Base-by-base conservation (phyloP, 2,329 filamentous ascomycete species). In the Geosmithia morbida region DNA sequence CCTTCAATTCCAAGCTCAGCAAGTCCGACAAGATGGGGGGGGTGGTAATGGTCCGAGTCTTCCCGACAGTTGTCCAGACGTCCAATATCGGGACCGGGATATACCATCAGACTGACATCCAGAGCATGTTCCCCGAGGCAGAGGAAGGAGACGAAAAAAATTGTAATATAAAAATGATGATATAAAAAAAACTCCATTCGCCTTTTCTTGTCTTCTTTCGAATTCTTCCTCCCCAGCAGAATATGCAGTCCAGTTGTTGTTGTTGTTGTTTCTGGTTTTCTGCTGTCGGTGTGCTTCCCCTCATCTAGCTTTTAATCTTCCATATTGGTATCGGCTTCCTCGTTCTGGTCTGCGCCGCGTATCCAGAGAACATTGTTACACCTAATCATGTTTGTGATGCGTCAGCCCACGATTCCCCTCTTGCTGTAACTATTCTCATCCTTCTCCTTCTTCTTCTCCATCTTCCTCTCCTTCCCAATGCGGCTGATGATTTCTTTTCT, bases 311-410 rank as follows among this genome's bases (percentile, higher is more conserved):
- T 26, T 29, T 45, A 48, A 20, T 45, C 47, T 22, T 48, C 47
- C 47, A 48, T 48, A 43, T 45, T 48, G n/a, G 43, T 46, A 26
- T 48, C 47, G 10, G 33, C 19, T 14, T 26, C 47, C 16, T 44
- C 46, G 29, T 37, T 43, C 42, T 48, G 43, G 43, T 44, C 40
- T 37, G 43, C 47, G 33, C 37, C 47, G 53, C 77, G 74, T 56
- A 97, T 90, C 84, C 87, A 97, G 44, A 97, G 74, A n/a, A 97
- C 90, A 61, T 97, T 97, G 69, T 97, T 97, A 69, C 88, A 94
- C 61, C 85, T 45, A 44, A 11, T 37, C 26, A 44, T 39, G 7
- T 22, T 17, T 16, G 16, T 14, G 20, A n/a, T 26, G 11, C 26
- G 16, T 20, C n/a, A 16, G n/a, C n/a, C n/a, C n/a, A n/a, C n/a